Base-by-base conservation (phyloP, 164 flowering plant species). In the Vitis labrusca region DNA sequence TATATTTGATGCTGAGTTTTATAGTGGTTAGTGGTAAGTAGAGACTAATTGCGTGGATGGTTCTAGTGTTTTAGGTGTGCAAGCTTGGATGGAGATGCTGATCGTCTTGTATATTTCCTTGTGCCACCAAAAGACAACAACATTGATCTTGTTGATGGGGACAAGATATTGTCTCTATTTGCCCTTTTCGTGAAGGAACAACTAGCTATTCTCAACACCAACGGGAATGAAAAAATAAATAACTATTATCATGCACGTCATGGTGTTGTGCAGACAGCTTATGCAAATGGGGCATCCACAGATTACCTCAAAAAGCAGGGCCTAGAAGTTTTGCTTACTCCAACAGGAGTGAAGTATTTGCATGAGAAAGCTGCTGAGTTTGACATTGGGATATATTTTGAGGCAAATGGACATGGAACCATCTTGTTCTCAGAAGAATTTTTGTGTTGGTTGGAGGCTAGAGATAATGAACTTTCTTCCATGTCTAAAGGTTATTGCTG, bases 391-490 rank as follows among this genome's bases (percentile, higher is more conserved):
- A 87, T 93, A 68, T 95, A 95, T 72, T 95, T 95, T 76, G 99
- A 95, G 81, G 99, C 99, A 68, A 95, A 91, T 85, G 99, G 99
- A 53, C 99, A 95, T 91, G 98, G 99, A 66, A 93, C 99, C 37
- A 82, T 95, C 70, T 77, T 91, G 73, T 93, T 95, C 71, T 91
- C 99, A 10, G 97, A 90, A 64, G 2, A 50, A 44, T 83, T 83
- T 70, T 50, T 89, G 30, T 56, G 52, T 52, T 85, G 91, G 97
- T 75, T 94, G 77, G 91, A 88, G 74, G 80, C 65, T 48, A 81
- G 56, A 78, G 74, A 73, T 19, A 71, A 69, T 63, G 90, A 88
- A 65, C 85, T 91, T 59, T 78, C 84, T 60, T 78, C 83, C 44
- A 51, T 65, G 44, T 61, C 85, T 65, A 60, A 79, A 90, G 97